A percentile compares a stretch with the other conserved stretches of the same genome.
phyloP scores from a whole-genome alignment of 805 yeast genomes.

The Clavispora carvajalis region DNA sequence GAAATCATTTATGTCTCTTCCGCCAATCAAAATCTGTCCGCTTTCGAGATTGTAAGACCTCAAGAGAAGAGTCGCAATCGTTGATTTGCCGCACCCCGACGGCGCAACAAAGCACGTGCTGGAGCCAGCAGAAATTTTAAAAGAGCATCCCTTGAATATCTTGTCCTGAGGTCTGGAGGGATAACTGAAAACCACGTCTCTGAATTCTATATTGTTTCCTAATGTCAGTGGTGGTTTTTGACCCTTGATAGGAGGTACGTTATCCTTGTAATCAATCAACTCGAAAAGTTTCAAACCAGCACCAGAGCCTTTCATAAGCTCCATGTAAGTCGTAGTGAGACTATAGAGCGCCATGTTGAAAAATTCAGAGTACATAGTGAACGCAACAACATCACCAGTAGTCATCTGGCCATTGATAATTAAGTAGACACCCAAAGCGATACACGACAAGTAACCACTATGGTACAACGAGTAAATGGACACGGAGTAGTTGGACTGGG shows the following conservation, averaged over 20 bases:
- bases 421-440: conserved; percentile 39
- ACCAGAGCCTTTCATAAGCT: conserved; percentile 44
- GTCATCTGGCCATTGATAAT: conserved; percentile 40
- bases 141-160: conserved; percentile 35
- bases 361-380: conserved; percentile 41
- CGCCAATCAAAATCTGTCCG: conserved; percentile 51
- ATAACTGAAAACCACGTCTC: conserved; percentile 36
- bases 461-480: conserved; percentile 39
- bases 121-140: conserved; percentile 30
- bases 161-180: conserved; percentile 34
- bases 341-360: conserved; percentile 41
- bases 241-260: conserved; percentile 34
- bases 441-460: conserved; percentile 38
- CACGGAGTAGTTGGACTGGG: conserved; percentile 40
- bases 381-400: conserved; percentile 44
- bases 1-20: conserved; percentile 40
- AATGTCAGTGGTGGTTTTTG: conserved; percentile 16
- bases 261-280: conserved; percentile 33
- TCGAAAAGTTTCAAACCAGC: conserved; percentile 41
- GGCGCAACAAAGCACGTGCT: conserved; percentile 48
- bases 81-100: conserved; percentile 59
- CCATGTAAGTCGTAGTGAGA: conserved; percentile 42
- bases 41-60: conserved; percentile 46
- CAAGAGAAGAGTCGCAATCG: conserved; percentile 50
- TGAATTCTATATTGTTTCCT: conserved; percentile 33